These are phyloP conservation scores for Colletotrichum limetticola DNA, from an alignment of 2,329 filamentous ascomycete species.

Conservation along the genomic window DNA sequence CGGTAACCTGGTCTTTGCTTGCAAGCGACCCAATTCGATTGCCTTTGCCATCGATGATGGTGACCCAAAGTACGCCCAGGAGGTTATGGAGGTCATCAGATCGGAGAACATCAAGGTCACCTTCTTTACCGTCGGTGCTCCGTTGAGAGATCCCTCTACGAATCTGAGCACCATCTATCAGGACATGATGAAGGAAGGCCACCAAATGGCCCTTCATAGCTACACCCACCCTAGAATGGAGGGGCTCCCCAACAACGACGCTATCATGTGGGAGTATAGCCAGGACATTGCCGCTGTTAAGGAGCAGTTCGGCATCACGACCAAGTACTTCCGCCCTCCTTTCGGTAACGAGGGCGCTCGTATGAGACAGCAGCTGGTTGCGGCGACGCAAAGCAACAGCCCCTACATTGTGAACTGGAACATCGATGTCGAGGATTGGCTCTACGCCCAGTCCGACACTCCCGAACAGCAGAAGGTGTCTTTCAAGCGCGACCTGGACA, in stretches of 20 bases:
- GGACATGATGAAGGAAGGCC: slow-evolving; percentile 70
- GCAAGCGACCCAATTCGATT: slow-evolving; percentile 75
- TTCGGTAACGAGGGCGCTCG: slow-evolving; percentile 76
- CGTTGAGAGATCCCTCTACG: slow-evolving; percentile 66
- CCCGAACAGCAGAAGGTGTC: slow-evolving; percentile 75
- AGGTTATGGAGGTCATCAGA: slow-evolving; percentile 68
- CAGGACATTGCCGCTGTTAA: slow-evolving; percentile 64
- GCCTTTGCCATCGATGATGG: slow-evolving; percentile 80
- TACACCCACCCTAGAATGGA: slow-evolving; percentile 76
- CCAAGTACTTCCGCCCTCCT: slow-evolving; percentile 74
- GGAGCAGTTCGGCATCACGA: slow-evolving; percentile 47
- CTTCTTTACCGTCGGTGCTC: slow-evolving; percentile 76
- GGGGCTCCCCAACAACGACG: slow-evolving; percentile 60
- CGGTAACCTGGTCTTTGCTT: slow-evolving; percentile 70
- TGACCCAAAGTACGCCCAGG: slow-evolving; percentile 54
- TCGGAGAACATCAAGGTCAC: slow-evolving; percentile 73
- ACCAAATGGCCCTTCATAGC: slow-evolving; percentile 76
- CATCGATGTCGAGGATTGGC: slow-evolving; percentile 78
- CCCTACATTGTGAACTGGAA: slow-evolving; percentile 75
- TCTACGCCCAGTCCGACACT: slow-evolving; percentile 70
- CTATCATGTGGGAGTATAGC: slow-evolving; percentile 71
- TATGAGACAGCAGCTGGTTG: slow-evolving; percentile 71
- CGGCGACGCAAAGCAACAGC: slow-evolving; percentile 58
- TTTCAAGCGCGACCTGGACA: slow-evolving; percentile 72
- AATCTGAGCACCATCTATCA: slow-evolving; percentile 73